Conservation (phyloP, 176 grass and related monocot genomes). For the Puccinellia tenuiflora region DNA sequence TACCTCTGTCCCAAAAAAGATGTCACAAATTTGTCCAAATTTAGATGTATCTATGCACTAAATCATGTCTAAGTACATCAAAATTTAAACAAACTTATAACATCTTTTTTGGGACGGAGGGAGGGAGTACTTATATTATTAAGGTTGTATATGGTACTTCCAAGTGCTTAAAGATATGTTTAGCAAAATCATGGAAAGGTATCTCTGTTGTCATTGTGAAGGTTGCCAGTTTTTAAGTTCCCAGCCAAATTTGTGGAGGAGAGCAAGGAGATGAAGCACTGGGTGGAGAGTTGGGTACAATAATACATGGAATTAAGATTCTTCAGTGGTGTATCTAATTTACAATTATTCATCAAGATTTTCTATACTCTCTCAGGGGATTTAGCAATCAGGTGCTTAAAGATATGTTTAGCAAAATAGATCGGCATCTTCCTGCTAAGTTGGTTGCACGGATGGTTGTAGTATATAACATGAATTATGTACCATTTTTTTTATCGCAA, state of each 20-base stretch:
- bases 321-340: not conserved
- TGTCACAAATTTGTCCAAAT: no score
- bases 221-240: not conserved
- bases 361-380: not conserved
- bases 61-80: no score
- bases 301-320: not conserved
- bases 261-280: not conserved
- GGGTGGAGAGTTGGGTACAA: not conserved
- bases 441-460: not conserved
- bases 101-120: no score
- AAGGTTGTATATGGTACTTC: not conserved
- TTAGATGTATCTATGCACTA: no score
- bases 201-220: conserved; percentile 6
- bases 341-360: not conserved
- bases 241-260: not conserved
- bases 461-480: not conserved
- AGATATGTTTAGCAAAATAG: not conserved
- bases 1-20: no score
- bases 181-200: conserved; percentile 23
- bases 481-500: not conserved
- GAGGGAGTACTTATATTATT: no score
- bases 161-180: no score
- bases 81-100: no score
- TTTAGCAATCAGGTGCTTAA: not conserved
- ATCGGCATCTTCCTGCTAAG: not conserved